Conservation (phyloP, 176 grass and related monocot species). For the Rhynchospora pubera region DNA sequence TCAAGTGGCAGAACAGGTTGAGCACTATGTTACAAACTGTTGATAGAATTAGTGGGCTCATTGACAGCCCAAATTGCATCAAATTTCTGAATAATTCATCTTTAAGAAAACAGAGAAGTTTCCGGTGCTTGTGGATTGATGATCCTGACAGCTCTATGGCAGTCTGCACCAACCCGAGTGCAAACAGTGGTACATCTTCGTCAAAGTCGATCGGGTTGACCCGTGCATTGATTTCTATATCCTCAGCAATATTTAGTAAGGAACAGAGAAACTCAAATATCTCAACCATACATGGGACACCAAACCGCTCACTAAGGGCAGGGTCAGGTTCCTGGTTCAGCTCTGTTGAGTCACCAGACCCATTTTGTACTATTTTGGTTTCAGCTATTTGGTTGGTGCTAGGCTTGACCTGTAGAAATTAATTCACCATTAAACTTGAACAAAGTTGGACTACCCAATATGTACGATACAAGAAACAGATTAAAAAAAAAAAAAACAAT, state of each 20-base stretch:
- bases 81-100: slow-evolving; percentile 87
- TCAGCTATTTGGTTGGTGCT: slow-evolving; percentile 44
- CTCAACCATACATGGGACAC: slow-evolving; percentile 89
- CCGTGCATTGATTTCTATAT: slow-evolving; percentile 72
- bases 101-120: slow-evolving; percentile 71
- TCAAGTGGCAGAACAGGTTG: slow-evolving; percentile 85
- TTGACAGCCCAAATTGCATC: slow-evolving; percentile 92
- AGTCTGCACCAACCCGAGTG: slow-evolving; percentile 78
- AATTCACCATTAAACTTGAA: background rate
- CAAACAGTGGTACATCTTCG: slow-evolving; percentile 93
- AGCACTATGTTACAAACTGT: slow-evolving; percentile 85
- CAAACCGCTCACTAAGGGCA: slow-evolving; percentile 52
- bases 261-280: slow-evolving; percentile 93
- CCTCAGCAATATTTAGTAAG: slow-evolving; percentile 79
- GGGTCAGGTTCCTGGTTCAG: slow-evolving; percentile 36
- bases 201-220: slow-evolving; percentile 72
- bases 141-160: slow-evolving; percentile 65
- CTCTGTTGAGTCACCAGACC: slow-evolving; percentile 28
- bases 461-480: background rate
- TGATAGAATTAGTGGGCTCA: slow-evolving; percentile 84
- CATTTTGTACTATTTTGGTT: slow-evolving; percentile 45
- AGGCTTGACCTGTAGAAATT: slow-evolving; percentile 33
- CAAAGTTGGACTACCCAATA: background rate
- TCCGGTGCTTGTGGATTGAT: slow-evolving; percentile 48
- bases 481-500: background rate